phyloP scores from a whole-genome alignment of 768 basidiomycete species.

The Rossbeevera mucosa region DNA sequence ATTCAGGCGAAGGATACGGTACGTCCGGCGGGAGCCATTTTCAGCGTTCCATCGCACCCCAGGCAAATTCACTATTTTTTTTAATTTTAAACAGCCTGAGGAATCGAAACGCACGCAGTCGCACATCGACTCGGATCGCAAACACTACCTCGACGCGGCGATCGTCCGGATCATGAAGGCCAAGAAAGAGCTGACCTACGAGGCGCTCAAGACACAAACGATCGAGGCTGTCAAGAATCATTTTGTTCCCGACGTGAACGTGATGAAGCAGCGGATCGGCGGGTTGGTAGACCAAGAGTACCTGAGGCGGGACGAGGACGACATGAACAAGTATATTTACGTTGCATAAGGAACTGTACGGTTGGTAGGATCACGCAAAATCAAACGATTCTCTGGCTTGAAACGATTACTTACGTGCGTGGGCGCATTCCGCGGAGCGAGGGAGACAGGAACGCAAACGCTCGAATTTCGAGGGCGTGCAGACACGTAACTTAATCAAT shows the following conservation, averaged over 20 bases:
- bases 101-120: conserved; percentile 80
- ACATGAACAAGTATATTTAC: conserved; percentile 72
- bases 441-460: neutral
- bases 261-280: conserved; percentile 83
- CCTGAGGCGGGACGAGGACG: conserved; percentile 67
- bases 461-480: neutral
- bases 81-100: conserved; percentile 52
- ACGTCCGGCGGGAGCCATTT: conserved; percentile 24
- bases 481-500: neutral
- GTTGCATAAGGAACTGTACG: conserved; percentile 48
- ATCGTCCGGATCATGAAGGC: conserved; percentile 97
- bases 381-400: neutral
- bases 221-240: conserved; percentile 84
- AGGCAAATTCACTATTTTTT: neutral
- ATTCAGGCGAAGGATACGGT: conserved; percentile 94
- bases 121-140: conserved; percentile 83
- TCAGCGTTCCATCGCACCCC: neutral
- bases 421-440: neutral
- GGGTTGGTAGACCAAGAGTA: conserved; percentile 84
- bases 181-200: conserved; percentile 76
- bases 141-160: conserved; percentile 83
- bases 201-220: conserved; percentile 75
- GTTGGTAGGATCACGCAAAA: neutral
- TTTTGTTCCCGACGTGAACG: conserved; percentile 78
- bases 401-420: neutral